Evolutionary conservation across 192 early-diverging fungal species (phyloP).

Genomic region (Spinellus fusiger): DNA sequence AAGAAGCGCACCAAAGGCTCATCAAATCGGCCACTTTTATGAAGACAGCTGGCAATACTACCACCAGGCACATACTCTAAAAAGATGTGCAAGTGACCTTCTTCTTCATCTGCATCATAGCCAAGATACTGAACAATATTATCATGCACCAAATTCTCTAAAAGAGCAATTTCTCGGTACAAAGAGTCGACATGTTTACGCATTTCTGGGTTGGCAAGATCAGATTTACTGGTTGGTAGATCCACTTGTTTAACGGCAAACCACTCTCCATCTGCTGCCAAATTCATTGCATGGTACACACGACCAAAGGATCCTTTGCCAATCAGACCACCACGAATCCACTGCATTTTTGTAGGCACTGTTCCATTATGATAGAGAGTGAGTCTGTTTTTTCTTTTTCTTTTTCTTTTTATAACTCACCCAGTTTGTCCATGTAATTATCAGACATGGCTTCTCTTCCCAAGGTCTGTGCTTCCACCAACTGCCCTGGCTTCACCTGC

Average conservation of each 20-base stretch:
- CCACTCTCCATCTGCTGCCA: slow-evolving; percentile 58
- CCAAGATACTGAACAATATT: slow-evolving; percentile 95
- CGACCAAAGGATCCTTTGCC: slow-evolving; percentile 80
- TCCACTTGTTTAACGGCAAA: slow-evolving; percentile 84
- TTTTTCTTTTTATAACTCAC: neutral
- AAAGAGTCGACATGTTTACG: slow-evolving; percentile 50
- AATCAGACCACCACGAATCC: slow-evolving; percentile 72
- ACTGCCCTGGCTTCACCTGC: slow-evolving; percentile 39
- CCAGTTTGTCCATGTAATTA: slow-evolving; percentile 17
- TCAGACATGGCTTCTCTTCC: neutral
- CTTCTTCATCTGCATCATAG: slow-evolving; percentile 44
- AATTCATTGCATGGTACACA: slow-evolving; percentile 71
- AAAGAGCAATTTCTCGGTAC: slow-evolving; percentile 65
- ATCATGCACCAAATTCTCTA: slow-evolving; percentile 76
- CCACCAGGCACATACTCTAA: slow-evolving; percentile 97
- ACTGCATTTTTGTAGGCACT: slow-evolving; percentile 50
- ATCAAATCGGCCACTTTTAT: slow-evolving; percentile 64
- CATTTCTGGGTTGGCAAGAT: slow-evolving; percentile 37
- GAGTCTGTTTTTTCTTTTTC: neutral
- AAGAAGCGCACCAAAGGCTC: slow-evolving; percentile 71
- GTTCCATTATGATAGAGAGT: neutral
- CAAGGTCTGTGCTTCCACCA: neutral
- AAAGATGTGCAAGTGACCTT: slow-evolving; percentile 82
- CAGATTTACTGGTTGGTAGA: slow-evolving; percentile 47
- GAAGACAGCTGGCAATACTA: slow-evolving; percentile 72